Base-by-base conservation (phyloP, 2,329 filamentous ascomycete species). In the Penicillium glabrum region DNA sequence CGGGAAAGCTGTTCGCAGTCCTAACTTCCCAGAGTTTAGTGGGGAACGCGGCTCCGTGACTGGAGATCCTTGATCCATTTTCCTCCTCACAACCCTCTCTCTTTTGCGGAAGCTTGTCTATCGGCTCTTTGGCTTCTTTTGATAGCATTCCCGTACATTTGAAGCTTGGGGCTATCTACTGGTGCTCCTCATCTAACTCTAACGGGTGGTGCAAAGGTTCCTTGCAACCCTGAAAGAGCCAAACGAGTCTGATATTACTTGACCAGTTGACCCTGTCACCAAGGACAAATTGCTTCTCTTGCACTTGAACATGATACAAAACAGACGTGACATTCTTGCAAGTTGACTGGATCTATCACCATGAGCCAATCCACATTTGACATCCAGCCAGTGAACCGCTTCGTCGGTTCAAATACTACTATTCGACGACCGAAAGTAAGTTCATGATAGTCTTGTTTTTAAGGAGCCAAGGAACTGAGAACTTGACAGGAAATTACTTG, bases 401-500 rank as follows among this genome's bases (percentile, higher is more conserved):
- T 93, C 70, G 77, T 78, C 41, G 87, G 88, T 55, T 79, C 80
- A 48, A 88, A 86, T 68, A 85, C 89, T 58, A 82, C 88, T 3
- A 88, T 96, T 59, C 87, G 88, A 69, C 82, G 90, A 63, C 91
- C 91, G 21, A 90, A 84, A 78, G 89, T 89, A 75, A 67, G 76
- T 62, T 41, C 51, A 35, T 49, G 33, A 47, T 54, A 10, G 21
- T 24, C 47, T 49, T 37, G 11, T 21, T 27, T 19, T 13, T 39
- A 43, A 27, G 53, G 8, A 19, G 29, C n/a, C 8, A 44, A 31
- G 10, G 31, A 9, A 31, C 51, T 64, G 59, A 61, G 48, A 31
- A 19, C 41, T n/a, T n/a, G 10, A 16, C 56, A 93, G 88, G 95
- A 99, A 79, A 90, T 99, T 62, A 85, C 93, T 4, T 91, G 83